phyloP scores from a whole-genome alignment of 2,329 filamentous ascomycete species.

The Scedosporium dehoogii region DNA sequence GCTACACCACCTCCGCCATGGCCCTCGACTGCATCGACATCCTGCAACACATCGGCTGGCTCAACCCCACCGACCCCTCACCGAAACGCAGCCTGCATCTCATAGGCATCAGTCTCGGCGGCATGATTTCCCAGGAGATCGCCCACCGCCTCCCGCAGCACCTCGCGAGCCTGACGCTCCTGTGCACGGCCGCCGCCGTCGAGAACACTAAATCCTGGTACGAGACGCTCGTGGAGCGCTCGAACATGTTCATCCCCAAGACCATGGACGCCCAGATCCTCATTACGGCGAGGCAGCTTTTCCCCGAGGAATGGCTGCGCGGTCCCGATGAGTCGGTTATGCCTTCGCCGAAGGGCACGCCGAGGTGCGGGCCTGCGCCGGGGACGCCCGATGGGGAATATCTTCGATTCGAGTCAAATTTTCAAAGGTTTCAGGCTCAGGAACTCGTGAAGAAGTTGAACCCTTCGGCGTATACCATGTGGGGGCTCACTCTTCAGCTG shows the following conservation, averaged over 20 bases:
- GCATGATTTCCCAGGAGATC: constrained; percentile 87
- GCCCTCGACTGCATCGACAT: constrained; percentile 68
- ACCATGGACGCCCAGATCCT: constrained; percentile 55
- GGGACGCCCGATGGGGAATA: constrained; percentile 26
- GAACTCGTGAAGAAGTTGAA: constrained; percentile 64
- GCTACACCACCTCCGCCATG: constrained; percentile 81
- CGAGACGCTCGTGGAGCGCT: constrained; percentile 32
- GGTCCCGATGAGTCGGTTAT: constrained; percentile 48
- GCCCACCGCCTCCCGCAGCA: constrained; percentile 41
- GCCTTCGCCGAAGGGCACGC: constrained; percentile 33
- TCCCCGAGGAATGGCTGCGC: constrained; percentile 52
- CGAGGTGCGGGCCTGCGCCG: constrained; percentile 22
- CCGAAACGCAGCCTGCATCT: constrained; percentile 46
- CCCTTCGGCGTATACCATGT: constrained; percentile 47
- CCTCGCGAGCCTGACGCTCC: constrained; percentile 46
- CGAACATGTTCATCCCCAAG: constrained; percentile 57
- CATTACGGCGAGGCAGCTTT: constrained; percentile 56
- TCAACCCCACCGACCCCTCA: constrained; percentile 9
- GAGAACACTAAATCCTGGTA: constrained; percentile 44
- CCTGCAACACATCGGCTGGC: constrained; percentile 61
- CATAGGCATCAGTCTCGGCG: constrained; percentile 73
- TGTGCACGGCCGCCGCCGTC: constrained; percentile 51
- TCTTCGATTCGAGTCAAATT: constrained; percentile 59
- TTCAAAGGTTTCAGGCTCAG: constrained; percentile 71
- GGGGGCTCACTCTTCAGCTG: constrained; percentile 67